phyloP scores from a whole-genome alignment of 225 moss, liverwort and hornwort species.

The Straminergon stramineum region DNA sequence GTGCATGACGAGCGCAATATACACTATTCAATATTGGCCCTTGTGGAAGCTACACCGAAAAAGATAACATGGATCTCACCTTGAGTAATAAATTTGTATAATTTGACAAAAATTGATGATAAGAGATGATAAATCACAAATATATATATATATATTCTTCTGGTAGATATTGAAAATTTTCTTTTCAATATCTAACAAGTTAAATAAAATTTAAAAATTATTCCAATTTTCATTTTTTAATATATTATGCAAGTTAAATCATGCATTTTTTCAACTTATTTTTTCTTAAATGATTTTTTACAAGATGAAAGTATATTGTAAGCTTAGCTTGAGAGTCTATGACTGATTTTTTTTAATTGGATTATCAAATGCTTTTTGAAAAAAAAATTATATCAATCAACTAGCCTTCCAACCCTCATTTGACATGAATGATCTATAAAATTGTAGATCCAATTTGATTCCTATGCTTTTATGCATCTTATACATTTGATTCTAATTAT shows the following conservation, averaged over 20 bases:
- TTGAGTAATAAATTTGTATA: neutral
- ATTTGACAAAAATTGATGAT: neutral
- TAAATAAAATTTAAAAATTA: neutral
- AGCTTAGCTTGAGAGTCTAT: neutral
- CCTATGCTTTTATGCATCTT: rapidly evolving
- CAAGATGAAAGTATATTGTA: neutral
- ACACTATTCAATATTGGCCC: neutral
- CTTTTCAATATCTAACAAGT: neutral
- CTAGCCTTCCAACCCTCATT: rapidly evolving
- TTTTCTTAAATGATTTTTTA: neutral
- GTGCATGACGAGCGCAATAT: conserved; percentile 19
- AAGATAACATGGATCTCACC: neutral
- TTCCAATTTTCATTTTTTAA: too few species aligned
- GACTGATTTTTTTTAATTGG: rapidly evolving
- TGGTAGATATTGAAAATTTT: neutral
- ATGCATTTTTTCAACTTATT: neutral
- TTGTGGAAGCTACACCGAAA: neutral
- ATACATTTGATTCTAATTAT: neutral
- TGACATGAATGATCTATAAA: neutral
- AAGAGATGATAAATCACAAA: neutral
- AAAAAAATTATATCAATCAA: neutral
- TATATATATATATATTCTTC: neutral
- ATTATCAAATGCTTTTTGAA: neutral
- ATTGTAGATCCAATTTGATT: neutral
- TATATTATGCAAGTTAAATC: neutral